Evolutionary conservation across 78 protist genomes (phyloP).

Genomic region (Guillardia theta): DNA sequence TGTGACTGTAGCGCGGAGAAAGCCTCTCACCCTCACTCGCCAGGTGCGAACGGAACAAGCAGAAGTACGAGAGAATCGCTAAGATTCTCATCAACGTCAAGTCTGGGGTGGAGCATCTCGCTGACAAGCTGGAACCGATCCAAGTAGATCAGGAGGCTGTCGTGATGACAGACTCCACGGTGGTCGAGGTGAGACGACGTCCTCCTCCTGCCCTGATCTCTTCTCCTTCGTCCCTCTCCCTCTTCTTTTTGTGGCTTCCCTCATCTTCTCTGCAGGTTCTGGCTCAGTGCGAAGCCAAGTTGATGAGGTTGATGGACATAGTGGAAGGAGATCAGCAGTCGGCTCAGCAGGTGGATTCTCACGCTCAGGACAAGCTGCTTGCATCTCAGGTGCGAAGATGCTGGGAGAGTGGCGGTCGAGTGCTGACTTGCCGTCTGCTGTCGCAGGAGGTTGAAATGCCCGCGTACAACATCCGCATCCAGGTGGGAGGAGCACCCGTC

Average conservation of each 20-base stretch:
- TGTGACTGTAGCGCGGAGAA: too few species aligned
- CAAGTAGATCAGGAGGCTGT: slow-evolving; percentile 25
- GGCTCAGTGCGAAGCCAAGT: slow-evolving; percentile 53
- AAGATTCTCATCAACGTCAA: slow-evolving; percentile 52
- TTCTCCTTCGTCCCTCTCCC: background rate
- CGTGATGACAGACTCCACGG: slow-evolving; percentile 41
- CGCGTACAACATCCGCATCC: slow-evolving; percentile 49
- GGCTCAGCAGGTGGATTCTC: background rate
- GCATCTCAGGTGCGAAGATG: background rate
- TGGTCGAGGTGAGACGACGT: slow-evolving; percentile 52
- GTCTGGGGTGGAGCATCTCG: slow-evolving; percentile 71
- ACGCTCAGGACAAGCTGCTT: background rate
- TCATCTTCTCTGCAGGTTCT: too few species aligned
- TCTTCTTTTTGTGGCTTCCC: too few species aligned
- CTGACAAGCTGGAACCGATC: slow-evolving; percentile 53
- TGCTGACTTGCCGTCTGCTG: background rate
- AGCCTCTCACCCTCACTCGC: background rate
- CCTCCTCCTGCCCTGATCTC: background rate
- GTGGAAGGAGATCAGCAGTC: background rate
- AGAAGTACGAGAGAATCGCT: slow-evolving; percentile 50
- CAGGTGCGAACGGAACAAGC: slow-evolving; percentile 39
- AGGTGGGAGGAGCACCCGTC: too few species aligned
- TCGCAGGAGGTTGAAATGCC: slow-evolving; percentile 24
- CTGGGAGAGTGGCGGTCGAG: background rate
- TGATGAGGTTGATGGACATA: slow-evolving; percentile 17